Percentiles rank a stretch among this genome's conserved stretches.
phyloP scores from a whole-genome alignment of 2,329 filamentous ascomycete species.

The Stromatinia cepivora region DNA sequence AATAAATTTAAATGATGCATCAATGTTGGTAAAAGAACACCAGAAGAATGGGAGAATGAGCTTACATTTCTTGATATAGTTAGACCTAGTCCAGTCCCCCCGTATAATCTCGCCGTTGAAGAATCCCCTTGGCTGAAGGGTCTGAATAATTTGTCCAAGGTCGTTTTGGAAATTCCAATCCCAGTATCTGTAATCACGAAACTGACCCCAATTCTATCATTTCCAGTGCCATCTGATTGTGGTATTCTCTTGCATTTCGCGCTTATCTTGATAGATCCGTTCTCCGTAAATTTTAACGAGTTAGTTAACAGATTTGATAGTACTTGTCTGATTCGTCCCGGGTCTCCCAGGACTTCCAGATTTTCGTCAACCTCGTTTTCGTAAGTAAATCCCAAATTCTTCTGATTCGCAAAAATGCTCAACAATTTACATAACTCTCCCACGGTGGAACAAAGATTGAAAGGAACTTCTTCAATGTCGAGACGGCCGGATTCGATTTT shows the following conservation, averaged over 20 bases:
- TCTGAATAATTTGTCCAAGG: slow-evolving; percentile 73
- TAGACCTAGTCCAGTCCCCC: slow-evolving; percentile 73
- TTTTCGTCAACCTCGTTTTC: slow-evolving; percentile 67
- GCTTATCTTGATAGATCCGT: slow-evolving; percentile 57
- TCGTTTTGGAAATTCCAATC: slow-evolving; percentile 66
- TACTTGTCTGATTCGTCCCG: slow-evolving; percentile 73
- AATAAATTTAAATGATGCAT: not conserved
- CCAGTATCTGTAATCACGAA: slow-evolving; percentile 78
- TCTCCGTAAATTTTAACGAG: slow-evolving; percentile 78
- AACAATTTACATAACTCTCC: slow-evolving; percentile 59
- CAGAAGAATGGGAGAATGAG: not conserved
- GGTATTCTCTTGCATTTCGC: slow-evolving; percentile 37
- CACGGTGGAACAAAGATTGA: slow-evolving; percentile 50
- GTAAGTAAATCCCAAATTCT: slow-evolving; percentile 51
- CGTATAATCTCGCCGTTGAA: slow-evolving; percentile 75
- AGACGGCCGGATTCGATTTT: slow-evolving; percentile 75
- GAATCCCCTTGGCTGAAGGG: slow-evolving; percentile 79
- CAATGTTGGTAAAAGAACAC: not conserved
- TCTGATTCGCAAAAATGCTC: slow-evolving; percentile 66
- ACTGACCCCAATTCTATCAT: slow-evolving; percentile 50
- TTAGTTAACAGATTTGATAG: slow-evolving; percentile 79
- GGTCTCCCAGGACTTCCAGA: slow-evolving; percentile 63
- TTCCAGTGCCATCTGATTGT: slow-evolving; percentile 37
- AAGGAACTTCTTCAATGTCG: slow-evolving; percentile 67
- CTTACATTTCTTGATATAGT: slow-evolving; percentile 61